Conservation (phyloP, 2,329 filamentous ascomycete genomes). For the Diaporthe eres region DNA sequence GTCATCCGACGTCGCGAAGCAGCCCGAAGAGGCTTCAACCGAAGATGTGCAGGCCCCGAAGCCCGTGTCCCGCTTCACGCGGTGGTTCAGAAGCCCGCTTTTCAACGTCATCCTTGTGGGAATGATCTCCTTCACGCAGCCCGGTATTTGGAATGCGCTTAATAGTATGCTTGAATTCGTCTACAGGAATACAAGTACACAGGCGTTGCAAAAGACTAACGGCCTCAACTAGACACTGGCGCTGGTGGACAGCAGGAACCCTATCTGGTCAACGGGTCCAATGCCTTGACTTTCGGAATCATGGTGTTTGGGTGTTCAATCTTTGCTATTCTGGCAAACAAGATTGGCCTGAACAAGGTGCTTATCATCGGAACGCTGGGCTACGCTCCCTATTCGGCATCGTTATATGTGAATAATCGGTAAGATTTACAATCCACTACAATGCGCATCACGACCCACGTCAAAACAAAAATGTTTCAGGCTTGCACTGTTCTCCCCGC, state of each 20-base stretch:
- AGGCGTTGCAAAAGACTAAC: not conserved
- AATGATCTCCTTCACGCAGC: slow-evolving; percentile 59
- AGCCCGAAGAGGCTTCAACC: not conserved
- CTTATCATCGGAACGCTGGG: slow-evolving; percentile 60
- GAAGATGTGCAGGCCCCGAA: slow-evolving; percentile 18
- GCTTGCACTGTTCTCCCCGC: too few relatives aligned
- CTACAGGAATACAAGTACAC: not conserved
- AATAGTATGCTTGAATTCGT: slow-evolving; percentile 49
- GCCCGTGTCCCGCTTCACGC: slow-evolving; percentile 49
- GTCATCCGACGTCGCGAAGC: slow-evolving; percentile 10
- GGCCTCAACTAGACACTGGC: slow-evolving; percentile 46
- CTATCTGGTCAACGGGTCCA: slow-evolving; percentile 58
- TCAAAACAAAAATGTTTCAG: not conserved
- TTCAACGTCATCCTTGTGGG: slow-evolving; percentile 63
- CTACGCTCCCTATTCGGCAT: slow-evolving; percentile 59
- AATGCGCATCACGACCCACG: not conserved
- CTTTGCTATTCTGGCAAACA: slow-evolving; percentile 57
- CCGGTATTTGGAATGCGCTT: slow-evolving; percentile 63
- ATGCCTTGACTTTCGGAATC: slow-evolving; percentile 60
- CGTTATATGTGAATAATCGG: slow-evolving; percentile 60
- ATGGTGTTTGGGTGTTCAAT: slow-evolving; percentile 61
- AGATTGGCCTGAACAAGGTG: slow-evolving; percentile 57
- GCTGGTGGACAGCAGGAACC: slow-evolving; percentile 53
- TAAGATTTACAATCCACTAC: not conserved
- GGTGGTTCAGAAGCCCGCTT: slow-evolving; percentile 60